These are phyloP conservation scores for Detonula confervacea DNA, from an alignment of 352 stramenopile genomes.

Conservation along the genomic window DNA sequence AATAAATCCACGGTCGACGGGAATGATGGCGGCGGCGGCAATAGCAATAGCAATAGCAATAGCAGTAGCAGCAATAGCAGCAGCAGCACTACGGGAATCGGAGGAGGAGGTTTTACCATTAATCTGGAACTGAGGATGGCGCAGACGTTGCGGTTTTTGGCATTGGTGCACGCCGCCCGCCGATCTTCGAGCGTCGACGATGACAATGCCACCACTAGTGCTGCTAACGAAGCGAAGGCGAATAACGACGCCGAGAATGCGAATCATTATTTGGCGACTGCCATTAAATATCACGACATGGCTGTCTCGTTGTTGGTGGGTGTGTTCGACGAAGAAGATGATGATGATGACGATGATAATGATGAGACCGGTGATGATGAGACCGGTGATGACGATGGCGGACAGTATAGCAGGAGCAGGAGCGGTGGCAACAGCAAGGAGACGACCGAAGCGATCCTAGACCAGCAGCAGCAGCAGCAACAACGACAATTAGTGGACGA, in stretches of 20 bases:
- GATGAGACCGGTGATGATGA: not conserved
- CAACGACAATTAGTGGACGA: not conserved
- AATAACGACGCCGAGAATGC: not conserved
- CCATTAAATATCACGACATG: conserved; percentile 39
- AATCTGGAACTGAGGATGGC: conserved; percentile 46
- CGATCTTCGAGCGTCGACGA: too few species aligned
- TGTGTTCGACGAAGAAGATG: conserved; percentile 33
- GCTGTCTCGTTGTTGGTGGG: conserved; percentile 42
- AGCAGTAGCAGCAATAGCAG: conserved; percentile 5
- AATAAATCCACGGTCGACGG: too few species aligned
- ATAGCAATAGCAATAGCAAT: too few species aligned
- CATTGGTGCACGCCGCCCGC: conserved; percentile 5
- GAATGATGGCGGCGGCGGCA: too few species aligned
- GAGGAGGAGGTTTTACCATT: too few species aligned
- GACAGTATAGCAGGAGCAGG: not conserved
- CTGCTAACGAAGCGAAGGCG: too few species aligned
- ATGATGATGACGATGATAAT: conserved; percentile 16
- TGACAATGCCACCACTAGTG: not conserved
- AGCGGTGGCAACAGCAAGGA: not conserved
- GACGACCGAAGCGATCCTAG: too few species aligned
- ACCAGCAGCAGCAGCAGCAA: not conserved
- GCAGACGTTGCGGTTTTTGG: conserved; percentile 20
- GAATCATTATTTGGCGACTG: conserved; percentile 8
- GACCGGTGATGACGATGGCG: not conserved
- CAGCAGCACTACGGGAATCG: not conserved